A percentile compares a stretch with the other conserved stretches of the same genome.
These are phyloP conservation scores for Aspergillus biplanus DNA, from an alignment of 495 filamentous ascomycete species.

Conservation along the genomic window DNA sequence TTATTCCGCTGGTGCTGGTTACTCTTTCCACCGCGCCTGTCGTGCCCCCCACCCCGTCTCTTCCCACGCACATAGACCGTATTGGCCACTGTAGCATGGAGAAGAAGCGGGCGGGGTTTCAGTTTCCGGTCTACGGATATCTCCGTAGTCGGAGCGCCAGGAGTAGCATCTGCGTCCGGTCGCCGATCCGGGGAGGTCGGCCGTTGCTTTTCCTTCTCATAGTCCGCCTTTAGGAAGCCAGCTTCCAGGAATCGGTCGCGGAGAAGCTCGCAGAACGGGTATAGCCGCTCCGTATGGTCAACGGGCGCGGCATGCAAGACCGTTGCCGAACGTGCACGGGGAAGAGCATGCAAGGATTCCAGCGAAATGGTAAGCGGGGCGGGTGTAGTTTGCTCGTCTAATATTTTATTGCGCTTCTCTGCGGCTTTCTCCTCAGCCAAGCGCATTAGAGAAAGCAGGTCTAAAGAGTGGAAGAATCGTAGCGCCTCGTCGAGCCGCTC, in stretches of 20 bases:
- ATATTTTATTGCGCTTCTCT: neutral
- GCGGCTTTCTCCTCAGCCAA: constrained; percentile 26
- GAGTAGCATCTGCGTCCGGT: neutral
- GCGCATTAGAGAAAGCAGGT: constrained; percentile 54
- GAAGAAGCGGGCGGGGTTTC: constrained; percentile 61
- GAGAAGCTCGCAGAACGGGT: constrained; percentile 65
- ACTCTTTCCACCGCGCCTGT: constrained; percentile 24
- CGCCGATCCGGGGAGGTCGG: neutral
- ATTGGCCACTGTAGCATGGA: constrained; percentile 88
- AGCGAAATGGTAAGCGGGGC: constrained; percentile 37
- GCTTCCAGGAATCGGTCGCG: constrained; percentile 62
- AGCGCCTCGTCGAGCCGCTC: constrained; percentile 62
- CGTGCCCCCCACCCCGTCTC: neutral
- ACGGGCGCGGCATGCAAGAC: constrained; percentile 59
- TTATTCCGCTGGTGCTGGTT: constrained; percentile 30
- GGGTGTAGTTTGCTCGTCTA: neutral
- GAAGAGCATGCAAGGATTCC: constrained; percentile 43
- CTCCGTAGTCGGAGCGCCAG: constrained; percentile 1
- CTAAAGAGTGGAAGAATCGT: constrained; percentile 55
- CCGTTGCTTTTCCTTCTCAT: constrained; percentile 20
- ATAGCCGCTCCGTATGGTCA: constrained; percentile 60
- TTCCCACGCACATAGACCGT: constrained; percentile 68
- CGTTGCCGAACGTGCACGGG: constrained; percentile 42
- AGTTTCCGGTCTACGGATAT: constrained; percentile 14
- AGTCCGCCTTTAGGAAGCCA: constrained; percentile 63